Percentiles rank a stretch among this genome's conserved stretches.
These are phyloP conservation scores for Rhizopogon roseolus DNA, from an alignment of 768 basidiomycete genomes.

Conservation along the genomic window DNA sequence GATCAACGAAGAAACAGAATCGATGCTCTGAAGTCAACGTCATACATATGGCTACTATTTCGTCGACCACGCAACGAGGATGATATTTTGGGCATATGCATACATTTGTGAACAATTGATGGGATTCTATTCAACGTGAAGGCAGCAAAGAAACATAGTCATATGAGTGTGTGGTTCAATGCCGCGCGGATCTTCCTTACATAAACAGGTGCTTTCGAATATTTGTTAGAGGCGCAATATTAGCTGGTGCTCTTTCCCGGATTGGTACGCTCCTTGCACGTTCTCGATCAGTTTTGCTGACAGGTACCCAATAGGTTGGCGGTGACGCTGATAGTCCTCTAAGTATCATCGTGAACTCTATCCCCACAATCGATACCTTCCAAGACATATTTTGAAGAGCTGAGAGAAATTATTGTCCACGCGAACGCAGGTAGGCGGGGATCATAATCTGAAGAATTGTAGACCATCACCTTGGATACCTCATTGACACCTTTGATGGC, in stretches of 20 bases:
- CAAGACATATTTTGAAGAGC: too few species aligned
- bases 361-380: slow-evolving; percentile 3
- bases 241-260: slow-evolving; percentile 12
- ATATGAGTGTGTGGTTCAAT: slow-evolving; percentile 6
- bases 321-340: background rate
- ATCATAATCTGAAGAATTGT: background rate
- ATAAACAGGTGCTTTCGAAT: slow-evolving; percentile 8
- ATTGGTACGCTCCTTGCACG: background rate
- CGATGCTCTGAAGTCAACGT: slow-evolving; percentile 3
- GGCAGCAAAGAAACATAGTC: slow-evolving; percentile 5
- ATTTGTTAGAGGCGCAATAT: slow-evolving; percentile 21
- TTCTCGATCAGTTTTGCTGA: background rate
- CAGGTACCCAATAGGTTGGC: background rate
- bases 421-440: slow-evolving; percentile 4
- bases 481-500: slow-evolving; percentile 10
- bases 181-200: background rate
- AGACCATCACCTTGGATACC: slow-evolving; percentile 13
- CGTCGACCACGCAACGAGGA: slow-evolving; percentile 1
- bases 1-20: background rate
- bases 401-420: slow-evolving; percentile 7
- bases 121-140: slow-evolving; percentile 4
- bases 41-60: slow-evolving; percentile 8
- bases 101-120: background rate
- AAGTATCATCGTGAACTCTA: slow-evolving; percentile 22
- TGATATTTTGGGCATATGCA: slow-evolving; percentile 8